Base-by-base conservation (phyloP, 441 rosid species). In the Euphorbia schlechtendalii region DNA sequence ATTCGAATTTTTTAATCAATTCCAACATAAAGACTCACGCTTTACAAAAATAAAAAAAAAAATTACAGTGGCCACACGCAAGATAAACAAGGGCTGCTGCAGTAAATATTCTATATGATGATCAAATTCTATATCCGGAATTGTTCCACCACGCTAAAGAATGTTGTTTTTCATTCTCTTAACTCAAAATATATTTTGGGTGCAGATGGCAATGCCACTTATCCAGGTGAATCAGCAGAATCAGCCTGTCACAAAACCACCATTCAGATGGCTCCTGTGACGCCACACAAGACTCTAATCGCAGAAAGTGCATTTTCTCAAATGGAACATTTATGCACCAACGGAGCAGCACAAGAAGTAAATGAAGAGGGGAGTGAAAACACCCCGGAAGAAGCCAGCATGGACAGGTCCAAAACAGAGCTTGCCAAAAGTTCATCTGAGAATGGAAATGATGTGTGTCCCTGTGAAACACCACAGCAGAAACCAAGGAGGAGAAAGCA, bases 401-500 rank as follows among this genome's bases (percentile, higher is more conserved):
- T 54, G 17, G 60, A 48, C 34, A 34, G 34, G n/a, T n/a, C 45
- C 18, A 67, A 58, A 54, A 61, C 62, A 14, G 30, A 77, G 55
- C 61, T 65, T 12, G 69, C 8, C 38, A 53, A 68, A 52, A 79
- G 74, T 63, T 69, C 79, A 54, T 46, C 61, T 70, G 82, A 74
- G 68, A 73, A 78, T 77, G 73, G 72, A 21, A 68, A 56, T 52
- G 61, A 18, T 45, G 63, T 61, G 62, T 88, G 84, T 68, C 78
- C 86, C 61, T 81, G 82, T 72, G 77, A 74, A 80, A 87, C 98
- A 54, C 96, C 96, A 3, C 92, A 81, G 73, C 86, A 69, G 82
- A 91, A 86, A 77, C 80, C 82, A 14, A 87, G 78, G 76, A 77
- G 84, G 77, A 94, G 68, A 76, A 94, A 84, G 82, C 86, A 86